Conservation (phyloP, 768 basidiomycete species). For the Boletus bicolor region DNA sequence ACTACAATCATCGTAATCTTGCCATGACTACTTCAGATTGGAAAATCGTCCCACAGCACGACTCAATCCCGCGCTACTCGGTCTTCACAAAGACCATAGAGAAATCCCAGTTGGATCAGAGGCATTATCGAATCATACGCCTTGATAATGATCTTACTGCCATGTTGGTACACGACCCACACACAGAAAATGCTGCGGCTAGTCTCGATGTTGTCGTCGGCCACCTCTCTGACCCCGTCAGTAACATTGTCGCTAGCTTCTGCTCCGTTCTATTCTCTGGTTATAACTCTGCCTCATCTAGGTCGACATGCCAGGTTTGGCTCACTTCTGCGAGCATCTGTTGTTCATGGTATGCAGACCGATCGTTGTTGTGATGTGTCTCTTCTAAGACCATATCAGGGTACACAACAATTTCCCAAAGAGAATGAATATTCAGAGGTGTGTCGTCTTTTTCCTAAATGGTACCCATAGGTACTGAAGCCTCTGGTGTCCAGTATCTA, state of each 20-base stretch:
- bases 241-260: constrained; percentile 25
- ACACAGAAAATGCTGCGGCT: constrained; percentile 92
- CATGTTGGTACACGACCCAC: constrained; percentile 75
- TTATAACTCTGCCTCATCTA: constrained; percentile 25
- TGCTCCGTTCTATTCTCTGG: not conserved
- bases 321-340: constrained; percentile 95
- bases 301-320: constrained; percentile 89
- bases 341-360: constrained; percentile 78
- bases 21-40: constrained; percentile 26
- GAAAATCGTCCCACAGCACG: constrained; percentile 12
- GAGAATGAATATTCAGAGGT: constrained; percentile 96
- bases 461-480: not conserved
- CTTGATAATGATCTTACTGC: constrained; percentile 91
- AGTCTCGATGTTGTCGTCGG: constrained; percentile 94
- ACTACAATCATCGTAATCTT: constrained; percentile 11
- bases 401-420: constrained; percentile 77
- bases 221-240: constrained; percentile 87
- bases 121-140: constrained; percentile 75
- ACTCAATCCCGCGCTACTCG: constrained; percentile 42
- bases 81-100: constrained; percentile 60
- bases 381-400: constrained; percentile 40
- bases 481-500: constrained; percentile 48
- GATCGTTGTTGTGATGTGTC: not conserved
- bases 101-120: constrained; percentile 73
- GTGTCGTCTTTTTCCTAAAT: constrained; percentile 6